Base-by-base conservation (phyloP, 2,329 filamentous ascomycete species). In the Akanthomyces muscarius region DNA sequence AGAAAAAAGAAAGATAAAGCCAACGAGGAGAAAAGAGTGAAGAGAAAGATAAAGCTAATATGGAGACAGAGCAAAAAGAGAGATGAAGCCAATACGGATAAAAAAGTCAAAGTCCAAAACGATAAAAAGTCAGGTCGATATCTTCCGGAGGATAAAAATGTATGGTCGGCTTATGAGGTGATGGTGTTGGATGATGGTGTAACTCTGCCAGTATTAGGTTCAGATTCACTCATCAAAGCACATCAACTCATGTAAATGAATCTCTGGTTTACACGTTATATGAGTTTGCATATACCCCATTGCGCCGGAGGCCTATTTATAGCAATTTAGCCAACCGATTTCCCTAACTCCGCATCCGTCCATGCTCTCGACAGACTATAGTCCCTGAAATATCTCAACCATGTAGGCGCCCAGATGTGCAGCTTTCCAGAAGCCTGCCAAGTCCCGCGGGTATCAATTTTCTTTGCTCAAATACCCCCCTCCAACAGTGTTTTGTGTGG, bases 391-490 rank as follows among this genome's bases (percentile, higher is more conserved):
- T 30, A 36, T 11, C n/a, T 48, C 42, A 36, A 42, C 11, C 57
- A 33, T 52, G n/a, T 23, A 25, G 23, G n/a, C 21, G 21, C 25
- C 11, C 33, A 21, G 2, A 51, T 30, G 36, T 10, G 36, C 36
- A 30, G 36, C 57, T 60, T 60, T 41, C 57, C 57, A 60, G 57
- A 60, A 60, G 57, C 47, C 23, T 36, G 38, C 30, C 47, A 14
- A 30, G 23, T 23, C 3, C n/a, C 25, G 30, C 23, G 11, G 13
- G 14, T 44, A 44, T 52, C 47, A 52, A 33, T 44, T 18, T 44
- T 44, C 13, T 18, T 48, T 28, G 25, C 21, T 14, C 44, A 48
- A 44, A 21, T 50, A 50, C 41, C 45, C 56, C 45, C 56, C 3
- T 25, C 33, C 18, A 14, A 33, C 47, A 5, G 10, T 44, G 16